These are phyloP conservation scores for Pseudopyricularia cyperi DNA, from an alignment of 2,329 filamentous ascomycete species.

Conservation along the genomic window DNA sequence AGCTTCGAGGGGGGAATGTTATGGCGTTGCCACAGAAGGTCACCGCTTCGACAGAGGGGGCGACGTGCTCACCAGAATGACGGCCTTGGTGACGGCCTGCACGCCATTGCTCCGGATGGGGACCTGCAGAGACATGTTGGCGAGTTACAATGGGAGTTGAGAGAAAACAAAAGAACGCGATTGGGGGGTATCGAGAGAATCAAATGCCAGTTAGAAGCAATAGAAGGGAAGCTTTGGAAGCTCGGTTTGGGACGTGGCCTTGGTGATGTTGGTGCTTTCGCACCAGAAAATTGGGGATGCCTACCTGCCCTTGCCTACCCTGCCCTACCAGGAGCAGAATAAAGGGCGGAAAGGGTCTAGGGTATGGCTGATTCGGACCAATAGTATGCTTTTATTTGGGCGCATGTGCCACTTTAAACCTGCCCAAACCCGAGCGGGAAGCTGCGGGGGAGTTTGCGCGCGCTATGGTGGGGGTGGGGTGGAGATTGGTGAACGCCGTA, in stretches of 20 bases:
- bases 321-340: too few relatives aligned
- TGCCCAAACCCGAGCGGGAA: not conserved
- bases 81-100: conserved; percentile 67
- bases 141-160: not conserved
- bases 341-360: not conserved
- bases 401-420: not conserved
- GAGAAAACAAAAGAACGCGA: not conserved
- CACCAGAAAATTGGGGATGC: not conserved
- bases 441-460: not conserved
- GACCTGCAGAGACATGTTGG: conserved; percentile 42
- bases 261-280: not conserved
- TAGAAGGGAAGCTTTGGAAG: too few relatives aligned
- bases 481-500: too few relatives aligned
- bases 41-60: conserved; percentile 4
- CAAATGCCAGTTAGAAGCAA: not conserved
- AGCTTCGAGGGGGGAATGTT: not conserved
- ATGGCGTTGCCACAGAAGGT: not conserved
- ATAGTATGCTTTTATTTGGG: not conserved
- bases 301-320: not conserved
- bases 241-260: not conserved
- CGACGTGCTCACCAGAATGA: conserved; percentile 63
- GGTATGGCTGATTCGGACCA: not conserved
- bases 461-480: not conserved
- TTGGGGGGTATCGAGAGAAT: not conserved
- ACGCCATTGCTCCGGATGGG: conserved; percentile 36